phyloP scores from a whole-genome alignment of 257 asterid genomes.

The Handroanthus guayacan region DNA sequence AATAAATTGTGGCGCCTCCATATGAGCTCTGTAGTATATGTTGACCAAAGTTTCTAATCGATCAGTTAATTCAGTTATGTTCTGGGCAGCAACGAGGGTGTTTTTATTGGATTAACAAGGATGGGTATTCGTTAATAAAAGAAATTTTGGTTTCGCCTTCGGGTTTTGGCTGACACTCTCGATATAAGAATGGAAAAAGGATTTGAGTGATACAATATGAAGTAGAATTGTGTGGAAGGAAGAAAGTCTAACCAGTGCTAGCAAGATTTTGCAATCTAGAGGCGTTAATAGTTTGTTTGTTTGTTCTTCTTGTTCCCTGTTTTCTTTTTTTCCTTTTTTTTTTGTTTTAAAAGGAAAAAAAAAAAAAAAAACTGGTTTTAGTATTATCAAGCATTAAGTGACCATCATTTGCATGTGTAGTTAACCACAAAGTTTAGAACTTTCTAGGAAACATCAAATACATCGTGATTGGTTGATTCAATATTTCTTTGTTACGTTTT shows the following conservation, averaged over 20 bases:
- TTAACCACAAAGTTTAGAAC: not conserved
- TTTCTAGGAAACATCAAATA: not conserved
- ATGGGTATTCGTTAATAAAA: not conserved
- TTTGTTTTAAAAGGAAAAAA: too few species aligned
- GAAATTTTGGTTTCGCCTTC: not conserved
- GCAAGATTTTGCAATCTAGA: constrained; percentile 12
- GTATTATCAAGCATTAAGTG: constrained; percentile 6
- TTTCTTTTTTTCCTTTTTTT: not conserved
- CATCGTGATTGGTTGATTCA: not conserved
- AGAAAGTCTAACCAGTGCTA: not conserved
- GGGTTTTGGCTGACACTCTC: not conserved
- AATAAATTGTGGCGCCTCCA: not conserved
- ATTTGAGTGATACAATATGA: not conserved
- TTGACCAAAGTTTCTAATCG: not conserved
- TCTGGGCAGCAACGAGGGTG: too few species aligned
- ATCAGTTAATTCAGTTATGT: not conserved
- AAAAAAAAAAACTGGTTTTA: not conserved
- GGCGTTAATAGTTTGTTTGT: not conserved
- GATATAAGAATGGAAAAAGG: not conserved
- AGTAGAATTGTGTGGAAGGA: not conserved
- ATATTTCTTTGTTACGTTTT: not conserved
- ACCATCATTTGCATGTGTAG: not conserved
- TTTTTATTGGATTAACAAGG: too few species aligned
- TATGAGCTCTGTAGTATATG: constrained; percentile 8
- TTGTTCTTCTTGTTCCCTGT: not conserved